A percentile compares a stretch with the other conserved stretches of the same genome.
These are phyloP conservation scores for Bipolaris victoriae DNA, from an alignment of 2,329 filamentous ascomycete species.

Conservation along the genomic window DNA sequence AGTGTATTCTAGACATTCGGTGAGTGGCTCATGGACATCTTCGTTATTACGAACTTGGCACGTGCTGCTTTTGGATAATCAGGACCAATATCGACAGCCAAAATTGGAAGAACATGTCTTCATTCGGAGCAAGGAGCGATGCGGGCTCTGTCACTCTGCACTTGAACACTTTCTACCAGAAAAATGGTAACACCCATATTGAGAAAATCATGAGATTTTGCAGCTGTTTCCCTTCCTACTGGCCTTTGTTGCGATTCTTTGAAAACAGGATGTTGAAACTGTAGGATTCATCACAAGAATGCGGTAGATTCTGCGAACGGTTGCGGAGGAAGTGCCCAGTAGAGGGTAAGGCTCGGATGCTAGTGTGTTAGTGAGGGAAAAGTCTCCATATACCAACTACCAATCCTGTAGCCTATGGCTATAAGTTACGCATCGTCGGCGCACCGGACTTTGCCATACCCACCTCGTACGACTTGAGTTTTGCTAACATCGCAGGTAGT, in stretches of 20 bases:
- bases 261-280: background rate
- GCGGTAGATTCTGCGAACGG: conserved; percentile 2
- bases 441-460: background rate
- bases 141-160: background rate
- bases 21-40: background rate
- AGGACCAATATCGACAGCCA: background rate
- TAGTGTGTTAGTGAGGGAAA: background rate
- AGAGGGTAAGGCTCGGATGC: background rate
- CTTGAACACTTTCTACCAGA: background rate
- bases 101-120: background rate
- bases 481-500: background rate
- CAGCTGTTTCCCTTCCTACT: conserved; percentile 5
- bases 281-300: conserved; percentile 6
- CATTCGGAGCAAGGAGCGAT: background rate
- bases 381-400: background rate
- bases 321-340: background rate
- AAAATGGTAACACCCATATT: background rate
- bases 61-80: background rate
- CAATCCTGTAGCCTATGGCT: background rate
- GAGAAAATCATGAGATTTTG: background rate
- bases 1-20: background rate
- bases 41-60: background rate
- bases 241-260: background rate
- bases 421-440: background rate
- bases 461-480: background rate